These are phyloP conservation scores for Papiliotrema terrestris DNA, from an alignment of 1,284 basidiomycete species.

Conservation along the genomic window DNA sequence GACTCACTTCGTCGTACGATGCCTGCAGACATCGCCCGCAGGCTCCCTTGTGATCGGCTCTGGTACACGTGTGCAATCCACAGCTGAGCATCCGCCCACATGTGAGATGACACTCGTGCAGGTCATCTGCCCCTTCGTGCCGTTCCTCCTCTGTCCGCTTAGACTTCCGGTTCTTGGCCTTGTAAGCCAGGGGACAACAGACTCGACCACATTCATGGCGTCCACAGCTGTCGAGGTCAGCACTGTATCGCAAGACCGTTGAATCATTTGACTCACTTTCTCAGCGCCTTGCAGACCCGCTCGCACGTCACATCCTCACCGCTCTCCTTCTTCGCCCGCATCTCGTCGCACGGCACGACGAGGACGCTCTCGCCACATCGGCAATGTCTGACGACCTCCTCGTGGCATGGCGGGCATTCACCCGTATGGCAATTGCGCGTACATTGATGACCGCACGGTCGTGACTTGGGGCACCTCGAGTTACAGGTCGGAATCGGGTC, in stretches of 20 bases:
- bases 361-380: slow-evolving; percentile 67
- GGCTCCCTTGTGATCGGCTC: slow-evolving; percentile 71
- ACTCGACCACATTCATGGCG: slow-evolving; percentile 73
- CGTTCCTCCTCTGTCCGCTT: slow-evolving; percentile 22
- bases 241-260: not conserved
- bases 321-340: slow-evolving; percentile 37
- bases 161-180: slow-evolving; percentile 61
- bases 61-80: slow-evolving; percentile 69
- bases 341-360: slow-evolving; percentile 54
- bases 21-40: slow-evolving; percentile 80
- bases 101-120: slow-evolving; percentile 72
- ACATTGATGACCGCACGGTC: slow-evolving; percentile 68
- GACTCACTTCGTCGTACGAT: slow-evolving; percentile 76
- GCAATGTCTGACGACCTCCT: slow-evolving; percentile 67
- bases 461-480: slow-evolving; percentile 63
- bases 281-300: slow-evolving; percentile 66
- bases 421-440: slow-evolving; percentile 54
- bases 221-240: slow-evolving; percentile 58
- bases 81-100: slow-evolving; percentile 71
- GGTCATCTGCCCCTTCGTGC: slow-evolving; percentile 50
- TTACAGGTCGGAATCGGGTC: slow-evolving; percentile 75
- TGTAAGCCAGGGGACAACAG: slow-evolving; percentile 79
- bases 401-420: slow-evolving; percentile 67
- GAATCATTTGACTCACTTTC: slow-evolving; percentile 45
- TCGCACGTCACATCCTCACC: slow-evolving; percentile 68